phyloP scores from a whole-genome alignment of 148 eudicot genomes.

The Chenopodium formosanum region DNA sequence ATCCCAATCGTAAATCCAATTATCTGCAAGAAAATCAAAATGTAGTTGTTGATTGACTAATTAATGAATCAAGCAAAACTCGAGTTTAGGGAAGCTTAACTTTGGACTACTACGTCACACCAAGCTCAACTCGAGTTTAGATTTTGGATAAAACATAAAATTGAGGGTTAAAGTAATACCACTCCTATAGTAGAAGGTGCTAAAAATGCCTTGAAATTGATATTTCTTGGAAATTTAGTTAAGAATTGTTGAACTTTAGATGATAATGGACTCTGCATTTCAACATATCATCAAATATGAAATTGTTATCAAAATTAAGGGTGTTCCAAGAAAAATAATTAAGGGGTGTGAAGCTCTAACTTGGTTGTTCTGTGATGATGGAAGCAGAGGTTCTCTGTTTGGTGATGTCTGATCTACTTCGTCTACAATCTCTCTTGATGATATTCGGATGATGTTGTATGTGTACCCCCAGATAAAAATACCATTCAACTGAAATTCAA shows the following conservation, averaged over 20 bases:
- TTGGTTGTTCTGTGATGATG: background rate
- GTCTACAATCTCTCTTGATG: slow-evolving; percentile 20
- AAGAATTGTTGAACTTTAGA: slow-evolving; percentile 20
- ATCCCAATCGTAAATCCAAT: slow-evolving; percentile 26
- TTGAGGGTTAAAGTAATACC: slow-evolving; percentile 15
- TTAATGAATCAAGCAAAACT: too few species aligned
- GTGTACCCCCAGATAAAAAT: slow-evolving; percentile 76
- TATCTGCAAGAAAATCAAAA: slow-evolving; percentile 1
- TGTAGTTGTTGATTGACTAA: too few species aligned
- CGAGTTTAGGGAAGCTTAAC: too few species aligned
- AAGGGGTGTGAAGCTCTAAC: background rate
- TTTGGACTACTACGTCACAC: too few species aligned
- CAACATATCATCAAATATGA: background rate
- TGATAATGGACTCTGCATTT: slow-evolving; percentile 26
- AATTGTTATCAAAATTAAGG: too few species aligned
- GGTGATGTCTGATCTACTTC: background rate
- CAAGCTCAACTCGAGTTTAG: too few species aligned
- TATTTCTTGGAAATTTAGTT: slow-evolving; percentile 12
- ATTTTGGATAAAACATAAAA: too few species aligned
- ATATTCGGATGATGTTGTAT: slow-evolving; percentile 70
- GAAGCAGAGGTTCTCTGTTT: too few species aligned
- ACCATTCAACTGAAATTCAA: slow-evolving; percentile 49
- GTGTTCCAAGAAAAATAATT: background rate
- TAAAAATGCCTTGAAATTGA: slow-evolving; percentile 37
- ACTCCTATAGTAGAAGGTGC: slow-evolving; percentile 47